Evolutionary conservation across 2,329 filamentous ascomycete genomes (phyloP).

Genomic region (Zelopaecilomyces penicillatus): DNA sequence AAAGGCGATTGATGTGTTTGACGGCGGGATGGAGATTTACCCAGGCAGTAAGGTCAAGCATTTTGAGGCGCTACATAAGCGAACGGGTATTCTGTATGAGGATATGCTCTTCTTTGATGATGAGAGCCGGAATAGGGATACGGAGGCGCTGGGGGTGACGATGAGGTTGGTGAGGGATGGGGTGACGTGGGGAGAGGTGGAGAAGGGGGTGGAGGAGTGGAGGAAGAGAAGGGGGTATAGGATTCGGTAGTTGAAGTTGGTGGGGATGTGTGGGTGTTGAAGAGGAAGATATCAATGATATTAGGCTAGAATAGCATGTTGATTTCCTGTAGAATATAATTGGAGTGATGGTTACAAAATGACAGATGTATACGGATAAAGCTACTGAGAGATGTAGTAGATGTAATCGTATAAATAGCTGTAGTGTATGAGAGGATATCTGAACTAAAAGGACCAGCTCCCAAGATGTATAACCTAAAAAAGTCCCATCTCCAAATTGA

Average conservation of each 20-base stretch:
- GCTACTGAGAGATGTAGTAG: too few species aligned
- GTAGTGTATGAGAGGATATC: too few species aligned
- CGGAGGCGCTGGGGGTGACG: slow-evolving; percentile 67
- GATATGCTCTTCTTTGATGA: slow-evolving; percentile 98
- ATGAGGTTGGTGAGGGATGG: slow-evolving; percentile 79
- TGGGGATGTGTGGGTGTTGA: background rate
- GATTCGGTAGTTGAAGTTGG: background rate
- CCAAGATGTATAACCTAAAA: too few species aligned
- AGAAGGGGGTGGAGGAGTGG: slow-evolving; percentile 74
- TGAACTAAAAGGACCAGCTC: too few species aligned
- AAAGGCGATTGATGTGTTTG: slow-evolving; percentile 50
- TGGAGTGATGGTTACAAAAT: too few species aligned
- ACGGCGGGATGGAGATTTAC: slow-evolving; percentile 56
- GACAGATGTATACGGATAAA: too few species aligned
- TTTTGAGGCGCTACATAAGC: slow-evolving; percentile 64
- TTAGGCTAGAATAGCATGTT: background rate
- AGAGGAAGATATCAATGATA: too few species aligned
- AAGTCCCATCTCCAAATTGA: too few species aligned
- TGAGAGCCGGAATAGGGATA: slow-evolving; percentile 77
- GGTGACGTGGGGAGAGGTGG: slow-evolving; percentile 66
- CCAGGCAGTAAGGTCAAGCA: slow-evolving; percentile 80
- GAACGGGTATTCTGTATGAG: slow-evolving; percentile 61
- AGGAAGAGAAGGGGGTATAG: slow-evolving; percentile 55
- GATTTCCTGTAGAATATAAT: background rate
- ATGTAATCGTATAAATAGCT: too few species aligned